Evolutionary conservation across 257 asterid genomes (phyloP), one percentile per base, ranked within the genome.

Genomic region (Solanum clarkiae): DNA sequence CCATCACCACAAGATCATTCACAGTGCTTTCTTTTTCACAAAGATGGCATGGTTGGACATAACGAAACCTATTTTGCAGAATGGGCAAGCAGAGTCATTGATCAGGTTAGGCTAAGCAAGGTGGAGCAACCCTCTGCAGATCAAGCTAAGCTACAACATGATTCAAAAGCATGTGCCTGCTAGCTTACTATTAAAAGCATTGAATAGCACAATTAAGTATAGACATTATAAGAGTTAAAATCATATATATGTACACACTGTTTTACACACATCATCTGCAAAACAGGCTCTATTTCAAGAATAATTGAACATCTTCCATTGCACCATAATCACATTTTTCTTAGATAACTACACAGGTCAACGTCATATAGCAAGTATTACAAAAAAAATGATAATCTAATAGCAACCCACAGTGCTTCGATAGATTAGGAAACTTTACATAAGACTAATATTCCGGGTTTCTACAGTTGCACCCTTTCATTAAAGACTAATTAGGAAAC

Each of bases 11-110:
- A 82, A 24, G 86, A 88, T 49, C 20, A 47, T 44, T 62, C n/a
- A 1, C 65, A 83, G 2, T 90, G 92, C 81, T 88, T 88, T 62
- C 17, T 13, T 26, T 84, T 85, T 84, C 84, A 88, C 84, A 90
- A 86, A 80, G 74, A 88, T 36, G 87, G 89, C 12, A 87, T 81
- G 83, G 84, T 88, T 68, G 90, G 91, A 77, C 90, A 86, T 63
- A 88, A 90, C 29, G 68, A 59, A 80, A 88, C 91, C 80, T 82
- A 87, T 40, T 90, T 88, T 40, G 85, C 88, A 22, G 86, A 88
- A 14, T 88, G 92, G 90, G 66, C 90, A 7, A 84, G 57, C 60
- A 86, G 84, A 24, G 91, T 90, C 29, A 81, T 90, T 4, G 59
- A 74, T 56, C 83, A 90, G 71, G 87, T 86, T 32, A 71, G 83